phyloP scores from a whole-genome alignment of 768 basidiomycete genomes.

The Russula lepida region DNA sequence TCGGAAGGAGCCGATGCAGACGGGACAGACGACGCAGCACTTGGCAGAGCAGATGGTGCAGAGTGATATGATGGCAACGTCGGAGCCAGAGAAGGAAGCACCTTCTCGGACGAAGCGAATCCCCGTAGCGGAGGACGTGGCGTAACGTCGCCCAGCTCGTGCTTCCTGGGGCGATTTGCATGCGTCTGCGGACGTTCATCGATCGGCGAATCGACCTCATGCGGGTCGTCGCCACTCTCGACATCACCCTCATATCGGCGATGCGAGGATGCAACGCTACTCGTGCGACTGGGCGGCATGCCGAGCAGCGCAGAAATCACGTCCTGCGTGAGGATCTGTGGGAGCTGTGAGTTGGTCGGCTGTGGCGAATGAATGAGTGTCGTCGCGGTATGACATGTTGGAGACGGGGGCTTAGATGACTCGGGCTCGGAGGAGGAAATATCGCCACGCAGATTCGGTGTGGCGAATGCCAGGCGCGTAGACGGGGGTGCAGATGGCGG shows the following conservation, averaged over 20 bases:
- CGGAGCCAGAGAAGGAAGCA: not conserved
- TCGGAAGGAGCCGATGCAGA: not conserved
- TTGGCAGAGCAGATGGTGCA: slow-evolving; percentile 2
- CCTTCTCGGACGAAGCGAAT: slow-evolving; percentile 14
- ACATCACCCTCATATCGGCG: slow-evolving; percentile 31
- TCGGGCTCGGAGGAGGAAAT: slow-evolving; percentile 13
- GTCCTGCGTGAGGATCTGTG: slow-evolving; percentile 63
- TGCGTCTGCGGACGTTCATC: slow-evolving; percentile 16
- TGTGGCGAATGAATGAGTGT: slow-evolving; percentile 46
- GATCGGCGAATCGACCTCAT: slow-evolving; percentile 20
- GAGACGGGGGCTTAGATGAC: slow-evolving; percentile 1
- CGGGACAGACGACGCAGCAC: slow-evolving; percentile 4
- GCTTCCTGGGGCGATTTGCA: not conserved
- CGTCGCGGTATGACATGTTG: slow-evolving; percentile 12
- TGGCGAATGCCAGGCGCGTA: slow-evolving; percentile 22
- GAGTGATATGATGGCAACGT: slow-evolving; percentile 15
- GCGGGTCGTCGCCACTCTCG: slow-evolving; percentile 28
- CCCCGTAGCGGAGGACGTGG: slow-evolving; percentile 39
- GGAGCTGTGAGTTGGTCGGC: slow-evolving; percentile 42
- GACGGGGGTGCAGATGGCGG: slow-evolving; percentile 21
- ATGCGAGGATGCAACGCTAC: slow-evolving; percentile 28
- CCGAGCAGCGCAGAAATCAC: slow-evolving; percentile 61
- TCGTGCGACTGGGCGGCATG: slow-evolving; percentile 34
- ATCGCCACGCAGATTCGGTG: slow-evolving; percentile 16
- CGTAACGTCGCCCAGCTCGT: slow-evolving; percentile 44